Conservation (phyloP, 768 basidiomycete genomes). For the Rhodocollybia butyracea region DNA sequence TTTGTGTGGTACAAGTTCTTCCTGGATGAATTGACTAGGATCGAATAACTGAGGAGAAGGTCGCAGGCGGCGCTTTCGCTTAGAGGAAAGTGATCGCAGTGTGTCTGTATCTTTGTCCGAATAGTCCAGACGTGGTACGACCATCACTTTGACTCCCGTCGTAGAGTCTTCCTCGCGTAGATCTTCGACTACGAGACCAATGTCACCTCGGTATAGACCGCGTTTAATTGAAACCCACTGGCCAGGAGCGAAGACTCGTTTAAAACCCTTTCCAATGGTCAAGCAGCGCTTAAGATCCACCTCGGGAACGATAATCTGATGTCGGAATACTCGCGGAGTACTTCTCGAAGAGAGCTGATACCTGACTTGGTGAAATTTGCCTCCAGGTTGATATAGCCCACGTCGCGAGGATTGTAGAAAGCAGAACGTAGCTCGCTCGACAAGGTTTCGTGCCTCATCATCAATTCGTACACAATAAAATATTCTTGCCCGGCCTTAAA, state of each 20-base stretch:
- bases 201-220: neutral
- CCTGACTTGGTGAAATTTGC: neutral
- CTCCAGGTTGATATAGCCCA: neutral
- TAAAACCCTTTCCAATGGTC: neutral
- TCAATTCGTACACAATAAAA: neutral
- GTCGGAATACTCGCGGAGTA: neutral
- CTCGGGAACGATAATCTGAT: neutral
- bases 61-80: neutral
- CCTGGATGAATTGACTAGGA: neutral
- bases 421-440: neutral
- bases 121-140: neutral
- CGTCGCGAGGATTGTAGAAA: neutral
- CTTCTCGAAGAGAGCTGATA: neutral
- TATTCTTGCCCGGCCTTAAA: neutral
- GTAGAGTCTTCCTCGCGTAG: neutral
- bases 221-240: neutral
- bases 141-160: neutral
- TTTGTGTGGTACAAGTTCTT: neutral
- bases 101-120: neutral
- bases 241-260: neutral
- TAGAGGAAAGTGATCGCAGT: neutral
- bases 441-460: neutral
- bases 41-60: neutral
- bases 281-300: neutral
- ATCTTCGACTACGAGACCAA: neutral